A percentile compares a stretch with the other conserved stretches of the same genome.
phyloP scores from a whole-genome alignment of 768 basidiomycete species.

The Leucosporidium creatinivorum region DNA sequence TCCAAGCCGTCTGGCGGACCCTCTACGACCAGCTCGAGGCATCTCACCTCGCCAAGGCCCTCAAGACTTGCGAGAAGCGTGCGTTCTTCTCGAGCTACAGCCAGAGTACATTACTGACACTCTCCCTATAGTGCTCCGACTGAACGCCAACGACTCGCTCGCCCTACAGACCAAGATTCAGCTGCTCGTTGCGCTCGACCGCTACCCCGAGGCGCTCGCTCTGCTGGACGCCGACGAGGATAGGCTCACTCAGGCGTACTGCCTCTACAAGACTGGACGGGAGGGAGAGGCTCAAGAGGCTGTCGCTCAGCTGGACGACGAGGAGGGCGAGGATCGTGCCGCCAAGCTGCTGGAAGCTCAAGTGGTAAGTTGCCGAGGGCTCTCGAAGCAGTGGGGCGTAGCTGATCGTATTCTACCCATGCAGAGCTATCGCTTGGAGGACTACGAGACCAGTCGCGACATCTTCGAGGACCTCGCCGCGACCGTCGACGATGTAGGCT shows the following conservation, averaged over 20 bases:
- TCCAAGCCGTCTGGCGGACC: constrained; percentile 16
- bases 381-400: background rate
- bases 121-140: constrained; percentile 38
- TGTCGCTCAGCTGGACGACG: constrained; percentile 33
- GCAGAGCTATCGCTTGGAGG: constrained; percentile 43
- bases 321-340: constrained; percentile 33
- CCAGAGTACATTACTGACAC: background rate
- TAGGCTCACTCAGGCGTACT: constrained; percentile 42
- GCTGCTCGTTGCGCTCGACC: constrained; percentile 45
- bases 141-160: constrained; percentile 36
- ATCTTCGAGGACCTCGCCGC: constrained; percentile 43
- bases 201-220: constrained; percentile 39
- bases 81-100: constrained; percentile 12
- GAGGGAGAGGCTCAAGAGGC: constrained; percentile 40
- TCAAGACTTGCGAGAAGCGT: constrained; percentile 43
- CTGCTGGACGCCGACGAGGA: constrained; percentile 27
- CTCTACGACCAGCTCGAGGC: constrained; percentile 44
- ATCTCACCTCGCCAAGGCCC: constrained; percentile 40
- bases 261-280: constrained; percentile 43
- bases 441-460: constrained; percentile 40
- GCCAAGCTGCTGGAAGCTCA: constrained; percentile 44
- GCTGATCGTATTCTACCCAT: background rate
- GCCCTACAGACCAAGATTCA: constrained; percentile 42
- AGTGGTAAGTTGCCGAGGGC: constrained; percentile 39
- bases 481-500: constrained; percentile 40